Conservation (phyloP, 345 rosid genomes). For the Gossypium ekmanianum region DNA sequence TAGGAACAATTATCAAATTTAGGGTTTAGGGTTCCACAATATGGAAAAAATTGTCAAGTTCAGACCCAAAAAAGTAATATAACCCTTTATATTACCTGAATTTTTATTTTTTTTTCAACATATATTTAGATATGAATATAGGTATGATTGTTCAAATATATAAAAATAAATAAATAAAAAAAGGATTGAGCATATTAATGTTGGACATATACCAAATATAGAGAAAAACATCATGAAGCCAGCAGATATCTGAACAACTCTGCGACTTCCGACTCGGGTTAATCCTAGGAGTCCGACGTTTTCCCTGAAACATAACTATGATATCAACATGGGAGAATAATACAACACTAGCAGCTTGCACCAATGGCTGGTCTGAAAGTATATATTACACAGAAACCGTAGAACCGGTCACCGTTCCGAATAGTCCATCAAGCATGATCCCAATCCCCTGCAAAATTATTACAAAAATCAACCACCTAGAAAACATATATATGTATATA, state of each 20-base stretch:
- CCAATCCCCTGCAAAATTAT: constrained; percentile 71
- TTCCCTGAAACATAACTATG: constrained; percentile 50
- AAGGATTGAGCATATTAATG: too few species aligned
- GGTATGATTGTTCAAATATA: too few species aligned
- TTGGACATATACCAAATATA: constrained; percentile 43
- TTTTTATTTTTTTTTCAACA: too few species aligned
- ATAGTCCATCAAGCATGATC: constrained; percentile 80
- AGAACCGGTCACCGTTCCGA: constrained; percentile 93
- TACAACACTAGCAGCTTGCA: not conserved
- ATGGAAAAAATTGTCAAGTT: too few species aligned
- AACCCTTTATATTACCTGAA: too few species aligned
- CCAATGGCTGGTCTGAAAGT: not conserved
- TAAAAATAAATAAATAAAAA: too few species aligned
- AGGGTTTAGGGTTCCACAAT: too few species aligned
- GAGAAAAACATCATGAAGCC: constrained; percentile 98
- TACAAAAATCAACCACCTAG: not conserved
- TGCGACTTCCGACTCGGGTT: constrained; percentile 94
- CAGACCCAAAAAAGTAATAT: too few species aligned
- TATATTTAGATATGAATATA: too few species aligned
- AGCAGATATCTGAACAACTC: constrained; percentile 92
- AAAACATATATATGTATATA: not conserved
- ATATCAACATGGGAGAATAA: not conserved
- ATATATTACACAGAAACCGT: constrained; percentile 82
- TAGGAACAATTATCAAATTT: too few species aligned
- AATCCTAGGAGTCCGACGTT: constrained; percentile 94